Base-by-base conservation (phyloP, 2,329 filamentous ascomycete species). In the Teratosphaeriaceae sp. region DNA sequence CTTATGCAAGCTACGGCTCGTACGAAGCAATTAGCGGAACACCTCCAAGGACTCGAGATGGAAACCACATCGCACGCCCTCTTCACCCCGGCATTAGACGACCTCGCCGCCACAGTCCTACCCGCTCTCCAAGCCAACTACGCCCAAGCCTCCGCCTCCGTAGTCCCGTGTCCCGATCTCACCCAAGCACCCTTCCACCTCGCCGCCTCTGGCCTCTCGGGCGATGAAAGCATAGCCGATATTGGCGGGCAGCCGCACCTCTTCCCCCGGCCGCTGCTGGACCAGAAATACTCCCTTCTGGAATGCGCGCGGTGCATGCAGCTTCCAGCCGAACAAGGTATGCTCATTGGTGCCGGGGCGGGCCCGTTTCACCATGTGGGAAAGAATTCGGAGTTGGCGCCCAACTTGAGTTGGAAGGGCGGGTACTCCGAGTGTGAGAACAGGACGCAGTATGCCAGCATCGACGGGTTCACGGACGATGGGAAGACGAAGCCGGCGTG, bases 391-490 rank as follows among this genome's bases (percentile, higher is more conserved):
- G 57, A 60, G 26, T 48, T 59, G 5, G 52, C 55, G 1, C 52
- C 57, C 4, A 60, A 60, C 31, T 40, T 60, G 5, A 50, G 48
- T 40, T 60, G 57, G 57, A 16, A 50, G 31, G 45, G 42, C 2
- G 34, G 43, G 4, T 59, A 52, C 34, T 45, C 52, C 0, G 43
- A 53, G 16, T 40, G 55, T 24, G 35, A 48, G 11, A 60, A 60
- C 23, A 38, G 48, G 37, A 57, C 57, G 2, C 51, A 50, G 24
- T 55, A 50, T 31, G 65, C 71, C 13, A 68, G 60, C n/a, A 60
- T 66, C 13, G 69, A 73, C 5, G 22, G 38, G 6, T 19, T 19
- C 33, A 66, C 69, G 26, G 54, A 66, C 50, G 68, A 72, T 36
- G 66, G 69, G 30, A 55, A 67, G 52, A 53, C 60, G 54, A 31